These are phyloP conservation scores for Maudiozyma serrabonitensis DNA, from an alignment of 805 yeast species.

Conservation along the genomic window DNA sequence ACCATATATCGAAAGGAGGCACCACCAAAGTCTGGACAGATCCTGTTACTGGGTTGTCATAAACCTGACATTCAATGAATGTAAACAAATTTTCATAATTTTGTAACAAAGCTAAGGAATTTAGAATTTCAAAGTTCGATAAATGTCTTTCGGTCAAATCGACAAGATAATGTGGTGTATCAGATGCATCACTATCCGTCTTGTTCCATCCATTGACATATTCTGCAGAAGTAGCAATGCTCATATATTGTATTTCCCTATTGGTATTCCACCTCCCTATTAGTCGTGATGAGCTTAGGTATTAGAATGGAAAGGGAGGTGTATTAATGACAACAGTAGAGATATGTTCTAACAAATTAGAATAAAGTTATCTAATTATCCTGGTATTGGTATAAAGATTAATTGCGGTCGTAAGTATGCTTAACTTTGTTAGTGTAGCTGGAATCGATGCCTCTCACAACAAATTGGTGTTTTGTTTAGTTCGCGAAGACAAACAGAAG, in stretches of 20 bases:
- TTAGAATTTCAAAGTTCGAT: constrained; percentile 20
- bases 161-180: constrained; percentile 19
- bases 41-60: background rate
- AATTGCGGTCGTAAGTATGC: too few relatives aligned
- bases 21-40: constrained; percentile 6
- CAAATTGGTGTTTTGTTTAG: too few relatives aligned
- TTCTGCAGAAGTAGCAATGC: background rate
- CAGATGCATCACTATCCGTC: background rate
- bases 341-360: too few relatives aligned
- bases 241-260: background rate
- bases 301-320: too few relatives aligned
- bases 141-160: constrained; percentile 16
- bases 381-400: too few relatives aligned
- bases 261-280: too few relatives aligned
- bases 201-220: background rate
- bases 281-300: too few relatives aligned
- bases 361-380: too few relatives aligned
- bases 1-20: constrained; percentile 29
- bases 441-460: too few relatives aligned
- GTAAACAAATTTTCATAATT: constrained; percentile 32
- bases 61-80: constrained; percentile 26
- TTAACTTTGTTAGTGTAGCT: too few relatives aligned
- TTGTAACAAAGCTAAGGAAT: constrained; percentile 23
- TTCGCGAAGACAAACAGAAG: too few relatives aligned
- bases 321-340: too few relatives aligned